Evolutionary conservation across 768 basidiomycete species (phyloP).

Genomic region (Mycena haematopus): DNA sequence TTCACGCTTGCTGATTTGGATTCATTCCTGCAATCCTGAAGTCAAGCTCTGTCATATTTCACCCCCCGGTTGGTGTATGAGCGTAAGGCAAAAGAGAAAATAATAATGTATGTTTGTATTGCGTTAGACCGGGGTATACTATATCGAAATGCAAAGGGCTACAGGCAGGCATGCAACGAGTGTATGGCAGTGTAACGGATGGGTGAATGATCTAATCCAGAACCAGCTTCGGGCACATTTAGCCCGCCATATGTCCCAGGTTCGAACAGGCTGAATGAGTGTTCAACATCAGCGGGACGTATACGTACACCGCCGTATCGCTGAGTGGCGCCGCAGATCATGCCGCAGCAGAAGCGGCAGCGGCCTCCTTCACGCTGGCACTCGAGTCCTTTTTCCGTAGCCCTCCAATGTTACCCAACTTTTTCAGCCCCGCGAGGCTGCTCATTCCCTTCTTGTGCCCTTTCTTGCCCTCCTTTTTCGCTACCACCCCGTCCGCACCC

Average conservation of each 20-base stretch:
- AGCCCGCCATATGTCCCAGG: too few species aligned
- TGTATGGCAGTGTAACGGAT: background rate
- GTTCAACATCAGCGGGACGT: too few species aligned
- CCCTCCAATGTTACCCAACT: slow-evolving; percentile 50
- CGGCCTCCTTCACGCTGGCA: slow-evolving; percentile 51
- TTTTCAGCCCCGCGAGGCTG: slow-evolving; percentile 61
- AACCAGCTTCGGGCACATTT: background rate
- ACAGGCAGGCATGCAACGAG: background rate
- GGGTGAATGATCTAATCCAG: background rate
- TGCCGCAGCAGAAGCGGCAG: slow-evolving; percentile 9
- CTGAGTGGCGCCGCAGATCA: background rate
- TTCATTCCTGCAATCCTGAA: too few species aligned
- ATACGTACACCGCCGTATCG: too few species aligned
- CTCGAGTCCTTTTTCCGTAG: slow-evolving; percentile 60
- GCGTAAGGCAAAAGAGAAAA: too few species aligned
- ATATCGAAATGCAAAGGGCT: slow-evolving; percentile 9
- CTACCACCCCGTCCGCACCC: slow-evolving; percentile 19
- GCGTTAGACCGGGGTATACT: slow-evolving; percentile 7
- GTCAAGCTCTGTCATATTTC: too few species aligned
- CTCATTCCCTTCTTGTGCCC: slow-evolving; percentile 63
- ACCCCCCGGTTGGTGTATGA: too few species aligned
- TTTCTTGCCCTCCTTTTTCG: slow-evolving; percentile 43
- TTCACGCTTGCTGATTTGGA: too few species aligned
- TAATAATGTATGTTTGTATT: slow-evolving; percentile 11
- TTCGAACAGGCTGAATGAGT: background rate